Evolutionary conservation across 163 green algal genomes (phyloP), one percentile per base, ranked within the genome.

Genomic region (Coccomyxa subellipsoidea): DNA sequence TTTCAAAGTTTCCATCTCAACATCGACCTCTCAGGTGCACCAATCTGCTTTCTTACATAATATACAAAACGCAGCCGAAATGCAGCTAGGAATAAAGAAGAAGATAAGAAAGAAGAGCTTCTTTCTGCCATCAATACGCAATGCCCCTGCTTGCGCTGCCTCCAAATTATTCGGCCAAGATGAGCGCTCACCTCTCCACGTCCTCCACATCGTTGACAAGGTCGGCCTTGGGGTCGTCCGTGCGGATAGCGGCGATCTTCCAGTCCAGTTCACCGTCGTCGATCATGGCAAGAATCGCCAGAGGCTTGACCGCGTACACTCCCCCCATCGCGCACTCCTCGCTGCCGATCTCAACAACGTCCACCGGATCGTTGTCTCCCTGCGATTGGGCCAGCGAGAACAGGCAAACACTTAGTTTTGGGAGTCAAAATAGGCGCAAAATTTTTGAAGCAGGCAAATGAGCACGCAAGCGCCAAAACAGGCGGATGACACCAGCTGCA

Each of bases 201-300:
- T 99, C 96, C 84, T 96, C 97, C 18, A 99, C 91, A 84, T 98
- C 94, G 89, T 98, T 98, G 38, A 99, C 90, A 66, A 89, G 78
- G 36, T 83, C 81, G 4, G 97, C 97, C 92, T 98, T 98, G 77
- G 97, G 96, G 89, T 99, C 97, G 77, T 98, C 91, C 9, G 83
- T 84, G 76, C 88, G 84, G 87, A 99, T 98, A 85, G 90, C 92
- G 66, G 99, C 94, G 47, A 87, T 82, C 92, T 99, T 99, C 97
- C 97, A 99, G 92, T 99, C 97, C 71, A 99, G 92, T 93, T 99
- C 97, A 38, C 97, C 97, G 70, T 99, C 97, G 83, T 99, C 97
- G 83, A 99, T 98, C 97, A 99, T 99, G 80, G 97, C 97, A 66
- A 96, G 95, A 38, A 98, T 93, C 37, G 93, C 94, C 15, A 83